Base-by-base conservation (phyloP, 2,329 filamentous ascomycete species). In the Aspergillus unguis region DNA sequence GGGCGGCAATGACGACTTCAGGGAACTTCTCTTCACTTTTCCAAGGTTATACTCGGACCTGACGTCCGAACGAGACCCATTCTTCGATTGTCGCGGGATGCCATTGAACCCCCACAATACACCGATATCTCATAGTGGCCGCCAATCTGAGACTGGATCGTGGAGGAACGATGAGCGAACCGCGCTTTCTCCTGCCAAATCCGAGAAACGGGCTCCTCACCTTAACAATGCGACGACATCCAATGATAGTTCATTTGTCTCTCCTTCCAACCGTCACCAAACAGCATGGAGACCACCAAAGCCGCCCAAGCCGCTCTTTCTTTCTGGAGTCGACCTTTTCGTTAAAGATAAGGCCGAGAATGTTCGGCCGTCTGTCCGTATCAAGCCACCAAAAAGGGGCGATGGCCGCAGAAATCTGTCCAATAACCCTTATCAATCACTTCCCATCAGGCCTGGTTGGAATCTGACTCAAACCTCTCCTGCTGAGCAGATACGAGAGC, bases 301-400 rank as follows among this genome's bases (percentile, higher is more conserved):
- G 17, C 52, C 56, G n/a, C 52, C 46, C 3, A 60, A 60, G 35
- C 58, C 58, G 26, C 35, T 42, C 8, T 56, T 53, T 35, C 50
- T 58, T n/a, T 45, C 54, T 9, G 25, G 37, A 29, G 28, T 52
- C 27, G 43, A 48, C 2, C 9, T 33, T 11, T 23, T 23, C 10
- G 29, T 26, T 42, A 27, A 27, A 5, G 23, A 32, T 11, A 11
- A 35, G 11, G 10, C 25, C 2, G 50, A 46, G 5, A 53, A 57
- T 31, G 26, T 35, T 6, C 45, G n/a, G 2, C 44, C 47, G 10
- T 44, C 28, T 29, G n/a, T 36, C 7, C 31, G 10, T 4, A 26
- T 9, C 9, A 26, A 35, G 25, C 27, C 44, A 23, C 25, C n/a
- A 31, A 41, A 40, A 5, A 28, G 35, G 5, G 41, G 23, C 25